Evolutionary conservation across 306 rosid genomes (phyloP).

Genomic region (Trifolium subterraneum): DNA sequence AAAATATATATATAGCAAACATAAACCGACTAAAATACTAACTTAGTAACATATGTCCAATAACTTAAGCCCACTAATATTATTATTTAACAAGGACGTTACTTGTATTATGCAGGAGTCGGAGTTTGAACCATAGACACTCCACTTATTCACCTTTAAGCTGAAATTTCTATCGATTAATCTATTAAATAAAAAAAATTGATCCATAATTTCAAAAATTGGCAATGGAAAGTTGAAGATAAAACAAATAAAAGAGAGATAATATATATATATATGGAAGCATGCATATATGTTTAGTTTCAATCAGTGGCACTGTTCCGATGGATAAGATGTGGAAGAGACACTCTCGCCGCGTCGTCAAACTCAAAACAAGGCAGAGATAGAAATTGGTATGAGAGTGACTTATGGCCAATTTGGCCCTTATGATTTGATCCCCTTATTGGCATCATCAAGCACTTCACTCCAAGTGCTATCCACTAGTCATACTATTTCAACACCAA

Average conservation of each 20-base stretch:
- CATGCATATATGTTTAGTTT: not conserved
- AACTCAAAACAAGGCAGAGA: conserved; percentile 7
- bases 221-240: not conserved
- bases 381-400: conserved; percentile 6
- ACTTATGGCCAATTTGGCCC: conserved; percentile 19
- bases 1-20: no score
- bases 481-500: not conserved
- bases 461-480: conserved; percentile 38
- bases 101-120: no score
- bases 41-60: no score
- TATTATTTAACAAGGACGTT: no score
- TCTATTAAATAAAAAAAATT: no score
- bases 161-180: no score
- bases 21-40: no score
- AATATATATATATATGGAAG: not conserved
- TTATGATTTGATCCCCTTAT: conserved; percentile 30
- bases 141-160: no score
- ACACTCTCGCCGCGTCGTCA: conserved; percentile 44
- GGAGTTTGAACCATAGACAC: no score
- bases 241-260: not conserved
- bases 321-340: conserved; percentile 47
- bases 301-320: not conserved
- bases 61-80: no score
- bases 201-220: no score
- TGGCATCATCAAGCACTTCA: conserved; percentile 43